Base-by-base conservation (phyloP, 306 rosid genomes). In the Citrullus colocynthis region DNA sequence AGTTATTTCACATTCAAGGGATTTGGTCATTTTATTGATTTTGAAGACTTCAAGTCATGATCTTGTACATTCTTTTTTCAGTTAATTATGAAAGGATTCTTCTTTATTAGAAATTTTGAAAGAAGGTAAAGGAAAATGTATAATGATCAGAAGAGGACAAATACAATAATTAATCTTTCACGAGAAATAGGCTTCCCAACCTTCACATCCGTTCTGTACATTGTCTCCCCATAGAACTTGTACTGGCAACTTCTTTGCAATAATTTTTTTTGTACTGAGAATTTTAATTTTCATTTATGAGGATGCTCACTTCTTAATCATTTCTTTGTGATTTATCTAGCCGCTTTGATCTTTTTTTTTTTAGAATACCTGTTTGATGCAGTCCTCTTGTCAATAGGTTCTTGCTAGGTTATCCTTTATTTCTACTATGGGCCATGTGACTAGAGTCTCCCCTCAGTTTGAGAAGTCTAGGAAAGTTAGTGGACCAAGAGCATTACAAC, bases 381-480 rank as follows among this genome's bases (percentile, higher is more conserved):
- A 55, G 67, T 70, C 83, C 79, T 52, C 80, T 73, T 72, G 20
- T 18, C 60, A 44, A 59, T 66, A 93, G 98, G 97, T 90, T 79
- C 82, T 94, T 54, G 88, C 87, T 36, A 88, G 98, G 85, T 85
- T 94, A 76, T 90, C 98, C 36, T 94, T 87, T 82, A 94, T 93
- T 78, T 85, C 87, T 75, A 74, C 87, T 61, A 78, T 93, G 72
- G 98, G 98, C 54, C 97, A 91, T 60, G 86, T 94, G 98, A 94
- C 98, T 32, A 89, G 98, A 88, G 83, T 92, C 66, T 65, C 85
- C 44, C 98, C 98, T 16, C 98, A 94, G 78, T 94, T 94, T 84
- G 97, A 94, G 92, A 94, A 94, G 88, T 92, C 98, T 45, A 84
- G 95, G 80, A 93, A 93, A 89, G 96, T 91, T 21, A 93, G 97